Percentiles rank a stretch among this genome's conserved stretches.
Evolutionary conservation across 441 rosid genomes (phyloP).

Genomic region (Aquilaria agallochum): DNA sequence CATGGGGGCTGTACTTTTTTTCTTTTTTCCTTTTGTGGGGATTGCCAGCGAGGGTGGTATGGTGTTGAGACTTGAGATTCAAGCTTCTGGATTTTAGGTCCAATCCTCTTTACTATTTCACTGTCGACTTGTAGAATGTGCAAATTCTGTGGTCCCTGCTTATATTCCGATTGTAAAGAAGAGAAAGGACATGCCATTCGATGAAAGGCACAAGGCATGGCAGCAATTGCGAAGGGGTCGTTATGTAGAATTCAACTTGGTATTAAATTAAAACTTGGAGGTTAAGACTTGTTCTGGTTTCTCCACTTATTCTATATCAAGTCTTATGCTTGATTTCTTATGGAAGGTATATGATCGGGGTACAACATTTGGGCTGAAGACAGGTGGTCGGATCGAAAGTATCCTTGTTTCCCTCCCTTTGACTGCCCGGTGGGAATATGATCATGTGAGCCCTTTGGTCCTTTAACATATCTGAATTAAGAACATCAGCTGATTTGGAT

Average conservation of each 20-base stretch:
- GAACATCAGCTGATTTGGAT: neutral
- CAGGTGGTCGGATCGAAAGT: constrained; percentile 95
- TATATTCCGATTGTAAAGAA: constrained; percentile 85
- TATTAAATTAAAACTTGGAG: constrained; percentile 23
- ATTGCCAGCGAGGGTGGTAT: constrained; percentile 2
- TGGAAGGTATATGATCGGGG: constrained; percentile 91
- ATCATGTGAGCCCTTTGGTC: constrained; percentile 57
- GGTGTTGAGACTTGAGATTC: neutral
- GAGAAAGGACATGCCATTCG: constrained; percentile 73
- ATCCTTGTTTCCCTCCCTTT: constrained; percentile 94
- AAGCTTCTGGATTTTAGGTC: no score
- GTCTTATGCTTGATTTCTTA: constrained; percentile 15
- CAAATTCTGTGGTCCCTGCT: constrained; percentile 88
- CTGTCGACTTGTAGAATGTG: constrained; percentile 61
- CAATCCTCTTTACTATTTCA: constrained; percentile 7
- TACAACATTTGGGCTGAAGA: constrained; percentile 95
- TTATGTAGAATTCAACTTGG: constrained; percentile 96
- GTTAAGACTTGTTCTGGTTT: neutral
- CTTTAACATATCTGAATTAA: neutral
- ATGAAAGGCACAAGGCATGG: constrained; percentile 87
- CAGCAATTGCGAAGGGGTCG: constrained; percentile 94
- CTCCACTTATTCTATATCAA: neutral
- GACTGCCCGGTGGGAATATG: constrained; percentile 96
- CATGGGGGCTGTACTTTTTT: neutral
- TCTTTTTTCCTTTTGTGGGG: no score